Evolutionary conservation across 768 basidiomycete species (phyloP).

Genomic region (Tricholomella constricta): DNA sequence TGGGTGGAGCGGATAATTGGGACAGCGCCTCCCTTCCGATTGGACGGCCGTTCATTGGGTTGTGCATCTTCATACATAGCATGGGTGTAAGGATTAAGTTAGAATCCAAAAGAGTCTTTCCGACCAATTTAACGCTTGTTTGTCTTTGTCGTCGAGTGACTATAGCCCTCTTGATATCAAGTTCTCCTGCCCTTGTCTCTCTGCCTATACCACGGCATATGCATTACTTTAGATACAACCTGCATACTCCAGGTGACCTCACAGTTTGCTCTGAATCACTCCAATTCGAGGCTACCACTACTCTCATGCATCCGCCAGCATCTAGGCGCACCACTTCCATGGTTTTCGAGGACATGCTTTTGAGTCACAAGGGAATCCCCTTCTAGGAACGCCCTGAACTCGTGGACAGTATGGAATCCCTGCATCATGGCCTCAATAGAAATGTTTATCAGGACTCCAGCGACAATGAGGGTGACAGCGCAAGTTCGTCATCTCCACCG

Average conservation of each 20-base stretch:
- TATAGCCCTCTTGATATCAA: no score
- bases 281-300: no score
- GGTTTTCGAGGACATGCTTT: no score
- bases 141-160: no score
- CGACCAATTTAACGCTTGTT: no score
- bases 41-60: conserved; percentile 16
- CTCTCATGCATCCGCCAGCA: no score
- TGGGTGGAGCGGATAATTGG: conserved; percentile 8
- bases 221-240: no score
- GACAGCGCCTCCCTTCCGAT: conserved; percentile 13
- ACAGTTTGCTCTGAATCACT: no score
- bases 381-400: not conserved
- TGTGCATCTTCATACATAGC: conserved; percentile 22
- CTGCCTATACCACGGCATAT: no score
- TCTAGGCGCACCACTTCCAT: no score
- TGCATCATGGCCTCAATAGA: conserved; percentile 8
- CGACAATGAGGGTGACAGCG: not conserved
- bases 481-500: not conserved
- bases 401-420: not conserved
- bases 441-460: conserved; percentile 9
- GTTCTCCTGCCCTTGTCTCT: not conserved
- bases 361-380: no score
- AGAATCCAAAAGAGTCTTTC: not conserved
- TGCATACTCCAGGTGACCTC: no score
- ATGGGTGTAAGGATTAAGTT: conserved; percentile 11